These are phyloP conservation scores for Paxillus ammoniavirescens DNA, from an alignment of 768 basidiomycete species.

Conservation along the genomic window DNA sequence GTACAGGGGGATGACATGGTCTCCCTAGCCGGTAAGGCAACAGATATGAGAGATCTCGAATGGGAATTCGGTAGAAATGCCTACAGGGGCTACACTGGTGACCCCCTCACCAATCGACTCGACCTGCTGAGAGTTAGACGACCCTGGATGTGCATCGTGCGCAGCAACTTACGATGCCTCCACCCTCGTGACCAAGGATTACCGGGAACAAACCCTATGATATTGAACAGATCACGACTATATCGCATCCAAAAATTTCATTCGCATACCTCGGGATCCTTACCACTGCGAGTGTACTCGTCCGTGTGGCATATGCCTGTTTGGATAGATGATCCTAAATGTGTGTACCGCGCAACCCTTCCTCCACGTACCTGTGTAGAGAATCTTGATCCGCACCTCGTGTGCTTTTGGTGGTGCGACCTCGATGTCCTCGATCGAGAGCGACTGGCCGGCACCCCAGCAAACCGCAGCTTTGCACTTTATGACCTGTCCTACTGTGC, in stretches of 20 bases:
- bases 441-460: constrained; percentile 87
- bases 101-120: constrained; percentile 98
- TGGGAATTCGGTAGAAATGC: constrained; percentile 13
- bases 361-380: constrained; percentile 71
- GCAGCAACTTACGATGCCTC: constrained; percentile 65
- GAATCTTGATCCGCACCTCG: constrained; percentile 92
- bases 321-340: neutral
- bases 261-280: constrained; percentile 81
- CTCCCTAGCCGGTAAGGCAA: constrained; percentile 49
- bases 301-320: constrained; percentile 96
- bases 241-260: constrained; percentile 2
- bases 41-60: neutral
- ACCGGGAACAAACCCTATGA: constrained; percentile 82
- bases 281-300: constrained; percentile 94
- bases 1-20: constrained; percentile 97
- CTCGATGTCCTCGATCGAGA: constrained; percentile 89
- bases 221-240: constrained; percentile 5
- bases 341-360: constrained; percentile 3
- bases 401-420: constrained; percentile 87
- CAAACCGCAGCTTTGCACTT: constrained; percentile 92
- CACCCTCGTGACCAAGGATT: constrained; percentile 94
- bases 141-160: neutral
- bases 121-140: constrained; percentile 51
- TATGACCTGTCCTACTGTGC: constrained; percentile 73
- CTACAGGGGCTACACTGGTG: constrained; percentile 62